phyloP scores from a whole-genome alignment of 345 rosid genomes.

The Geranium brycei region DNA sequence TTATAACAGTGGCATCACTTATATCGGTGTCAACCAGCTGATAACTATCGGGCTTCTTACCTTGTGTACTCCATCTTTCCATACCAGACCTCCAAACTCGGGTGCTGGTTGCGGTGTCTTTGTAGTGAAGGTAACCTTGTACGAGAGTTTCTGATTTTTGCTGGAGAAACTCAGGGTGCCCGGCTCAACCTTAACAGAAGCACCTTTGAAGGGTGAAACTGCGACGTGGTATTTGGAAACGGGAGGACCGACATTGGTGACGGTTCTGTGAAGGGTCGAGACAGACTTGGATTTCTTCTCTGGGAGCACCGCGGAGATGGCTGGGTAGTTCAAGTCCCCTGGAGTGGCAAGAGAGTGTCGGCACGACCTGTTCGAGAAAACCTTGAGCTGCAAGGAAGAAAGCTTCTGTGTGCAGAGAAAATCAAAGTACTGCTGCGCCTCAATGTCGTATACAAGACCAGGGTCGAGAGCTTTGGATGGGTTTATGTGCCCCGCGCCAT shows the following conservation, averaged over 20 bases:
- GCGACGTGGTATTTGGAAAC: slow-evolving; percentile 42
- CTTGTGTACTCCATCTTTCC: slow-evolving; percentile 72
- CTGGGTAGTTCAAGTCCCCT: slow-evolving; percentile 79
- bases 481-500: slow-evolving; percentile 83
- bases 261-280: slow-evolving; percentile 44
- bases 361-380: slow-evolving; percentile 62
- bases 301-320: slow-evolving; percentile 65
- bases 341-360: slow-evolving; percentile 35
- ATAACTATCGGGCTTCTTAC: slow-evolving; percentile 72
- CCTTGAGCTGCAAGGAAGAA: slow-evolving; percentile 43
- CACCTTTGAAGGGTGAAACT: slow-evolving; percentile 64
- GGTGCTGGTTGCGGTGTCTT: slow-evolving; percentile 38
- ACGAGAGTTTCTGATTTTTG: slow-evolving; percentile 56
- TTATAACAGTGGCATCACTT: slow-evolving; percentile 9
- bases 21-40: slow-evolving; percentile 49
- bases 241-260: slow-evolving; percentile 70
- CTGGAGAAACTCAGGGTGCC: slow-evolving; percentile 41
- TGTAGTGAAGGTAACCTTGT: slow-evolving; percentile 48
- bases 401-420: slow-evolving; percentile 74
- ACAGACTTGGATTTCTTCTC: slow-evolving; percentile 25
- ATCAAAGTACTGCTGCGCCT: slow-evolving; percentile 64
- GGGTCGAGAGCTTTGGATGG: slow-evolving; percentile 72
- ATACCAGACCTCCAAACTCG: slow-evolving; percentile 63
- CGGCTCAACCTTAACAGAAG: slow-evolving; percentile 42
- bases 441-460: slow-evolving; percentile 71